Base-by-base conservation (phyloP, 1,284 basidiomycete genomes). In the Chondrostereum purpureum region DNA sequence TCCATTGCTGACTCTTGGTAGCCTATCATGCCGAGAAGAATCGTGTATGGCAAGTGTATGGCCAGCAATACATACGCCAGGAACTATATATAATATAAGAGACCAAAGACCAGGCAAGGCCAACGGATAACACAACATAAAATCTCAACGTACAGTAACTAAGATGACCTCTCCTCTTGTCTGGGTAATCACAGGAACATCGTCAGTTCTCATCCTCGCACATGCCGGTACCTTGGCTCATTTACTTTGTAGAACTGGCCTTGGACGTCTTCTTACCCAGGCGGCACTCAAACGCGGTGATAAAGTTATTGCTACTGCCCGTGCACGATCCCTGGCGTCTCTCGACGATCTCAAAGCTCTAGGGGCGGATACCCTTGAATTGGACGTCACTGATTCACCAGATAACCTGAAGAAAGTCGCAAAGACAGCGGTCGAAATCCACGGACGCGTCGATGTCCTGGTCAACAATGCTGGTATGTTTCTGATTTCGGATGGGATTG, bases 221-320 rank as follows among this genome's bases (percentile, higher is more conserved):
- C 17, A 38, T 38, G 36, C 16, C 36, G n/a, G 12, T 13, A 20
- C 37, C 3, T n/a, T 41, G 10, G n/a, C 21, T 41, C 16, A 18
- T 41, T n/a, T n/a, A 4, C 4, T 21, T 12, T 5, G 4, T n/a
- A 41, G 39, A 10, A 65, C 64, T n/a, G 66, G 66, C 45, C 58
- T 68, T 45, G 67, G 66, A 8, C 65, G 64, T 46, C 57, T 59
- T 44, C 59, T 69, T 18, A 62, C 65, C 13, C 44, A 56, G 27
- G 58, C 57, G 21, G 60, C 58, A 8, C 61, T 65, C 34, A 60
- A 49, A 43, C 54, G 56, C 27, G 65, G 64, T 16, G 63, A 67
- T 50, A 58, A 55, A 27, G 64, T 65, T 21, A 54, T 54, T 17
- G 53, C 53, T 11, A 39, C 48, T 23, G 50, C 48, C 5, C 5